Conservation (phyloP, 257 asterid genomes). For the Mentha longifolia region DNA sequence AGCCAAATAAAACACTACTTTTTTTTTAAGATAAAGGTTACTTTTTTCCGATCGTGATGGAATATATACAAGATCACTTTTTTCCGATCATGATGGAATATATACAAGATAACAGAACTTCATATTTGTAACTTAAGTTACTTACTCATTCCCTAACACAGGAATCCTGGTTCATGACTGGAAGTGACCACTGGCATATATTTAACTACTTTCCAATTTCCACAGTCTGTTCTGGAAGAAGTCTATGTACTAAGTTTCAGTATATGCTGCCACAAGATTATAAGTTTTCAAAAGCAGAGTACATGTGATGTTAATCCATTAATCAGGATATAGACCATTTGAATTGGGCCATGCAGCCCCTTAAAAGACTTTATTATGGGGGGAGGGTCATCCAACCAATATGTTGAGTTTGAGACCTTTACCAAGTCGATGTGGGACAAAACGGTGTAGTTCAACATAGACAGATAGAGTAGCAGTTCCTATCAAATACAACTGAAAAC, state of each 20-base stretch:
- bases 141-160: neutral
- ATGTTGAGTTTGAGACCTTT: neutral
- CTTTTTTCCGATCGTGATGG: neutral
- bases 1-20: neutral
- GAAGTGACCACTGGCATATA: neutral
- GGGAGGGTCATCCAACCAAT: neutral
- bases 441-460: neutral
- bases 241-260: slow-evolving; percentile 10
- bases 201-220: slow-evolving; percentile 6
- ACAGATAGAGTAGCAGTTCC: slow-evolving; percentile 9
- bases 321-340: neutral
- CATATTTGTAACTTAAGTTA: neutral
- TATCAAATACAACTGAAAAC: neutral
- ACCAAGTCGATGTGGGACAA: neutral
- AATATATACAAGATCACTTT: no score
- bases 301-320: neutral
- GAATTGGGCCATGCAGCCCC: neutral
- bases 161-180: slow-evolving; percentile 16
- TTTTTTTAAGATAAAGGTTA: neutral
- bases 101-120: neutral
- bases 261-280: slow-evolving; percentile 13
- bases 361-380: neutral
- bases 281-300: slow-evolving; percentile 2
- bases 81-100: no score
- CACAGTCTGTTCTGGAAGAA: neutral